Evolutionary conservation across 768 basidiomycete genomes (phyloP).

Genomic region (Agrocybe chaxingu): DNA sequence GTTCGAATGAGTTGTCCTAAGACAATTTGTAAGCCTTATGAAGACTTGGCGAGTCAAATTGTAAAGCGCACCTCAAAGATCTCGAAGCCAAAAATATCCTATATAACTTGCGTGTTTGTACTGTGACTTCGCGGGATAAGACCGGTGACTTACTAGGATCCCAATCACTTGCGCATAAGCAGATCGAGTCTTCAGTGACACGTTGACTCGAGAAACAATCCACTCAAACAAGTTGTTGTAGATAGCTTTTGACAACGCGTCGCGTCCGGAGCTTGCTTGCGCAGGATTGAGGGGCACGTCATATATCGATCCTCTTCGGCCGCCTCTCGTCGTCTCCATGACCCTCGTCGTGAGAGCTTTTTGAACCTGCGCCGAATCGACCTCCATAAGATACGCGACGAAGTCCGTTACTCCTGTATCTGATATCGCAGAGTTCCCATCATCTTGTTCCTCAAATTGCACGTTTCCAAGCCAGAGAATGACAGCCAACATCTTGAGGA

Average conservation of each 20-base stretch:
- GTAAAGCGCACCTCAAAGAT: constrained; percentile 75
- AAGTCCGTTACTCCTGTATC: constrained; percentile 94
- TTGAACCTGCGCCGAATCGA: constrained; percentile 72
- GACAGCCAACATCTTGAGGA: constrained; percentile 88
- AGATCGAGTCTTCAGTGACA: constrained; percentile 89
- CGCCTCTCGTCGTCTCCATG: constrained; percentile 91
- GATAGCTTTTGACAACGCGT: constrained; percentile 92
- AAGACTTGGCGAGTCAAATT: not conserved
- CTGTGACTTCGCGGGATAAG: not conserved
- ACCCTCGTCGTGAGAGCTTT: constrained; percentile 84
- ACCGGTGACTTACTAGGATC: constrained; percentile 61
- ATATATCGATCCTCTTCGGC: constrained; percentile 92
- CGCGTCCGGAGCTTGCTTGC: constrained; percentile 84
- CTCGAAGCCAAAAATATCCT: constrained; percentile 99
- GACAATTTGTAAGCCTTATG: constrained; percentile 2
- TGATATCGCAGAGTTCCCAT: constrained; percentile 78
- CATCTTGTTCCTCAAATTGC: constrained; percentile 83
- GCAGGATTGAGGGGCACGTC: constrained; percentile 93
- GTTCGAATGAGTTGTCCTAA: constrained; percentile 93
- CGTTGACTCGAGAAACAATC: constrained; percentile 95
- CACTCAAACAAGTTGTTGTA: constrained; percentile 99
- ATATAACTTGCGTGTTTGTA: constrained; percentile 1
- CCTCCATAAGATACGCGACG: constrained; percentile 91
- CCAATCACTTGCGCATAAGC: constrained; percentile 82
- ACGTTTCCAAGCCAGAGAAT: constrained; percentile 97